Conservation (phyloP, 305 asterid genomes). For the Solanum aculeatissimum region DNA sequence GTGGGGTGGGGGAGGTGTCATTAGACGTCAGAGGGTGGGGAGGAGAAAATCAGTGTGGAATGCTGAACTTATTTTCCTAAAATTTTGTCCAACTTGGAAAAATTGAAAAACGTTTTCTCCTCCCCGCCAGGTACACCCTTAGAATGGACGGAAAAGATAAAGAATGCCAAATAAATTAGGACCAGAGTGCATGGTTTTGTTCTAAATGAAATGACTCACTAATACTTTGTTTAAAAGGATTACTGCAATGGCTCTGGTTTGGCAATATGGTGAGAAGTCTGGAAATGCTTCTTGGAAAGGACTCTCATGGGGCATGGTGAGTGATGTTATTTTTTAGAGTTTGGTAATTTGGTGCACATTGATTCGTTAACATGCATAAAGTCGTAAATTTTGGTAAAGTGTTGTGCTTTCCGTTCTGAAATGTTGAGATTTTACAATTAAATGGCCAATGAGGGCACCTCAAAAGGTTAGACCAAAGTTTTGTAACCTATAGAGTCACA, state of each 20-base stretch:
- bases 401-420: not conserved
- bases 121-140: not conserved
- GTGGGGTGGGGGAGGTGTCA: not conserved
- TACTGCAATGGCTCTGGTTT: slow-evolving; percentile 89
- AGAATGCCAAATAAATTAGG: not conserved
- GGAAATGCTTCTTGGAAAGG: slow-evolving; percentile 96
- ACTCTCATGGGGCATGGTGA: slow-evolving; percentile 98
- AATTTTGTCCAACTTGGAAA: not conserved
- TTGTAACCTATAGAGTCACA: not conserved
- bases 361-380: not conserved
- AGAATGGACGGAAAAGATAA: not conserved
- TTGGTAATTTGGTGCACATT: not conserved
- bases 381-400: not conserved
- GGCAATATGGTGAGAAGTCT: slow-evolving; percentile 86
- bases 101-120: not conserved
- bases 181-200: not conserved
- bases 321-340: slow-evolving; percentile 3
- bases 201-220: not conserved
- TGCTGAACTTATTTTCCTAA: not conserved
- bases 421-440: not conserved
- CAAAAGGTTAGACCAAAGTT: not conserved
- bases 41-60: not conserved
- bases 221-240: slow-evolving; percentile 31
- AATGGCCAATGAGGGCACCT: not conserved
- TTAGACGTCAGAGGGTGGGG: not conserved